Evolutionary conservation across 768 basidiomycete genomes (phyloP), one percentile per base, ranked within the genome.

Genomic region (Boletus bicolor): DNA sequence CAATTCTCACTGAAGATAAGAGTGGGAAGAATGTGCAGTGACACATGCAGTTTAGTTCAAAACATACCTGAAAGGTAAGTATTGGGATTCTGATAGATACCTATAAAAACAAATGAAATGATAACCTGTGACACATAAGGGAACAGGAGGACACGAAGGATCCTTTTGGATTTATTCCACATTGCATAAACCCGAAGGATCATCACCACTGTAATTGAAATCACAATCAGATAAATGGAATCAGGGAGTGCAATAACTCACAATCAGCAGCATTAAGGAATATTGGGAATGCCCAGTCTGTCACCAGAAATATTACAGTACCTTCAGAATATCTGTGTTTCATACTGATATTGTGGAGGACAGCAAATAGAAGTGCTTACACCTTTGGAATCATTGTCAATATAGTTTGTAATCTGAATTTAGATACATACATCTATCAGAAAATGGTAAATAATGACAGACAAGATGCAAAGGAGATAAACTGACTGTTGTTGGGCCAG

Each of bases 281-380:
- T 6, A 57, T 34, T 12, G 21, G 21, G 11, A 24, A 54, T 3
- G 0, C n/a, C 53, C 52, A 58, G 2, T 0, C 2, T 0, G 10
- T 8, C 5, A 37, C 0, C 5, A 50, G 2, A 34, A 32, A 4
- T 1, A 54, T 7, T 9, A 19, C 44, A 1, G 12, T 52, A 21
- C 44, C 50, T 58, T 54, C 6, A 1, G 2, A 9, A 39, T 9
- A 24, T 15, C 7, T 14, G 21, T 24, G 21, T 24, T 4, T 42
- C 7, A 24, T 14, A 7, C 3, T 4, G 12, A 14, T 14, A 24
- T 7, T 15, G 7, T 24, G 4, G 4, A 24, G 17, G 42, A 2
- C 6, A 43, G 7, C 14, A 43, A 44, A 44, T 44, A 3, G 9
- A 28, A 14, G 6, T 45, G 17, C 60, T 60, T 59, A 60, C 60